These are phyloP conservation scores for Aureobasidium zeae DNA, from an alignment of 2,329 filamentous ascomycete genomes.

Conservation along the genomic window DNA sequence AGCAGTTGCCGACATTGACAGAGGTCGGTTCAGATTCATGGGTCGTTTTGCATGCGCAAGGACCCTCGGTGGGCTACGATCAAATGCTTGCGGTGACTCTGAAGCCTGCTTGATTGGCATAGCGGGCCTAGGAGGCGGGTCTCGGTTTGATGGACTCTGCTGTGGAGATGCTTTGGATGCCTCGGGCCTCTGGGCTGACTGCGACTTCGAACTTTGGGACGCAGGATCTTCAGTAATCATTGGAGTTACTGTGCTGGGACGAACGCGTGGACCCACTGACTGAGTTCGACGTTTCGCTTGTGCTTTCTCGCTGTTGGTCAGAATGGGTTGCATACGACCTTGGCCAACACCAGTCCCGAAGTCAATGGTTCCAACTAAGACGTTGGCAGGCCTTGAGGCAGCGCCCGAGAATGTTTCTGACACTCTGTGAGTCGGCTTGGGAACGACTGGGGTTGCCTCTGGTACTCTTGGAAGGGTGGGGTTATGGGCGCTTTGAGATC, in stretches of 20 bases:
- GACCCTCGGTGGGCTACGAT: conserved; percentile 6
- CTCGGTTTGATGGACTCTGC: too few species aligned
- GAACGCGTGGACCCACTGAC: conserved; percentile 1
- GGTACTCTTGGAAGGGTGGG: background rate
- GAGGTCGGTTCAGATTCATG: background rate
- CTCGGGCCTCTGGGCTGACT: background rate
- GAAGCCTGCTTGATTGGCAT: too few species aligned
- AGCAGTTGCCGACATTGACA: conserved; percentile 1
- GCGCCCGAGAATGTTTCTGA: conserved; percentile 5
- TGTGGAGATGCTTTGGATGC: background rate
- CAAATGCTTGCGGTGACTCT: too few species aligned
- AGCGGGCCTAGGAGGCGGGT: too few species aligned
- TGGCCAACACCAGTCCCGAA: conserved; percentile 12
- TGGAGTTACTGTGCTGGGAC: background rate
- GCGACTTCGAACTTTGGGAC: background rate
- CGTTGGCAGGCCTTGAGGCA: background rate
- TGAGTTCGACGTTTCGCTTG: conserved; percentile 10
- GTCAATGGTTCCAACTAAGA: conserved; percentile 14
- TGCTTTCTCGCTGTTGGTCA: conserved; percentile 7
- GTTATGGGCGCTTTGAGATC: conserved; percentile 9
- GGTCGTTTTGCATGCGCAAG: background rate
- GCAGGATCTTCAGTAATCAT: background rate
- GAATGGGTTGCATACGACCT: conserved; percentile 9
- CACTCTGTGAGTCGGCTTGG: background rate
- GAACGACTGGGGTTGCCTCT: conserved; percentile 2